Evolutionary conservation across 257 asterid genomes (phyloP).

Genomic region (Craterostigma plantagineum): DNA sequence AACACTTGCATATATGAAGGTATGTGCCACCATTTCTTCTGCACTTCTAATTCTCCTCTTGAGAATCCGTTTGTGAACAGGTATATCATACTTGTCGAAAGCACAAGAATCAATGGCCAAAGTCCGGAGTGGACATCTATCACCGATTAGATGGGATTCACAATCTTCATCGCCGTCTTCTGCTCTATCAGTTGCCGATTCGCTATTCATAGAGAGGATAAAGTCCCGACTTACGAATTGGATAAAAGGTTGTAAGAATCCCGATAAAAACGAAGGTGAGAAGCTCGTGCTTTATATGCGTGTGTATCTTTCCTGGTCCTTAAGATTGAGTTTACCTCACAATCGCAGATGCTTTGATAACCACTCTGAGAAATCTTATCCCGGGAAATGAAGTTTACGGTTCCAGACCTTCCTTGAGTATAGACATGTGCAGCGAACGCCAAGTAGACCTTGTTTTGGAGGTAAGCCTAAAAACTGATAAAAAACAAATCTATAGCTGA

Average conservation of each 20-base stretch:
- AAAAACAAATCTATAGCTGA: neutral
- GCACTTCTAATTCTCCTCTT: neutral
- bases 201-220: slow-evolving; percentile 51
- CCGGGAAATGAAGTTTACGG: slow-evolving; percentile 52
- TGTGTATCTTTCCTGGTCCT: slow-evolving; percentile 2
- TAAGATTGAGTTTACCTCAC: slow-evolving; percentile 8
- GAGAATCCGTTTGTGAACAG: slow-evolving; percentile 19
- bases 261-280: slow-evolving; percentile 50
- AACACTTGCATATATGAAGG: slow-evolving; percentile 87
- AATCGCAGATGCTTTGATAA: slow-evolving; percentile 45
- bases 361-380: slow-evolving; percentile 45
- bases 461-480: slow-evolving; percentile 22
- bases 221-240: slow-evolving; percentile 59
- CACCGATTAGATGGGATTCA: slow-evolving; percentile 10
- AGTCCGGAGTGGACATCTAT: slow-evolving; percentile 25
- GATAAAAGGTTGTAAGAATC: slow-evolving; percentile 35
- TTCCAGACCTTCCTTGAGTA: slow-evolving; percentile 61
- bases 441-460: slow-evolving; percentile 57
- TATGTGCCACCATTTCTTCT: slow-evolving; percentile 13
- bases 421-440: slow-evolving; percentile 70
- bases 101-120: slow-evolving; percentile 55
- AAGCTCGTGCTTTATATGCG: slow-evolving; percentile 7
- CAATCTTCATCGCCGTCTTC: slow-evolving; percentile 23
- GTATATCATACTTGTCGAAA: slow-evolving; percentile 85
- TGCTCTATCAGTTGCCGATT: slow-evolving; percentile 49